Base-by-base conservation (phyloP, 768 basidiomycete genomes). In the Lactarius indigo region DNA sequence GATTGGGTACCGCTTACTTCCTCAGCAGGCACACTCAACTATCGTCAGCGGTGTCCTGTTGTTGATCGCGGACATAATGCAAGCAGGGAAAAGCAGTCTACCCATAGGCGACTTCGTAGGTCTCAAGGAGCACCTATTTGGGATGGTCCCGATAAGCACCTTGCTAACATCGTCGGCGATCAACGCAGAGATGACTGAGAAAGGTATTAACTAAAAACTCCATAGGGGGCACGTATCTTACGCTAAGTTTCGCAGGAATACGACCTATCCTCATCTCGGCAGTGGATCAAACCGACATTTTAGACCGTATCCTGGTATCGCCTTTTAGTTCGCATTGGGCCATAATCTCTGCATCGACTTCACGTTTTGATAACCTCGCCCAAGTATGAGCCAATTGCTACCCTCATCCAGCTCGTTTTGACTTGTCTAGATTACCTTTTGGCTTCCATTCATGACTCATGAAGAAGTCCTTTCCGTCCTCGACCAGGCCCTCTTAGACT, bases 371-470 rank as follows among this genome's bases (percentile, higher is more conserved):
- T 13, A 52, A 47, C 39, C 59, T 47, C 52, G 7, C 44, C 17
- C 60, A 69, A 31, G 69, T 70, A 63, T 17, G 67, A 57, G 33
- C 2, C 42, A 26, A 18, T 18, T 33, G 28, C 20, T 13, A 20
- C 9, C 12, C 28, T 41, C n/a, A 31, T 10, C 15, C 6, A 20
- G 1, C 30, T 13, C 23, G 30, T 23, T 17, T 8, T 35, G 55
- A 61, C 59, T 59, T 52, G 59, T n/a, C 58, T 56, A 73, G 30
- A 73, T 76, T 20, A 54, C 62, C 3, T 66, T 82, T 17, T 92
- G 90, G 90, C 77, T 89, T 52, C 79, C 77, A 47, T 89, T 83
- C 70, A 80, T 88, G 70, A 73, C 77, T 6, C 71, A 75, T 2
- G 69, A 76, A 3, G 79, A 80, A 18, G 72, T 86, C 3, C 75